These are phyloP conservation scores for Pseudogymnoascus sp. DNA, from an alignment of 2,329 filamentous ascomycete species.

Conservation along the genomic window DNA sequence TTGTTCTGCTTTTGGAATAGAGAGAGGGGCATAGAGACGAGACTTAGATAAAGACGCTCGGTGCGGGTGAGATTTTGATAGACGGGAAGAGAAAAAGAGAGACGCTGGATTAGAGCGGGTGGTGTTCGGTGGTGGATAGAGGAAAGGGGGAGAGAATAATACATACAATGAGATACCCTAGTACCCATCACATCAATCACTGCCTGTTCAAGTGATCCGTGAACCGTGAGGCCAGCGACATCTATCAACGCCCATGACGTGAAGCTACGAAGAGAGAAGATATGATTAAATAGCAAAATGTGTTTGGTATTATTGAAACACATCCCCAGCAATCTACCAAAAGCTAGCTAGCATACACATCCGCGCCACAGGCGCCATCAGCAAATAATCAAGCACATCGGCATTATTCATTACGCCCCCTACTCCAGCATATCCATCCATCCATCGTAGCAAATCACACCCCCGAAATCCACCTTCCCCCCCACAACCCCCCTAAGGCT, in stretches of 20 bases:
- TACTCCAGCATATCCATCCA: constrained; percentile 1
- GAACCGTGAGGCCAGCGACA: not conserved
- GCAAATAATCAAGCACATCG: not conserved
- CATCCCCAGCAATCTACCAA: not conserved
- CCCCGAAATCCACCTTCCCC: not conserved
- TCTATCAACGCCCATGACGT: not conserved
- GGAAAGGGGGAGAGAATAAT: not conserved
- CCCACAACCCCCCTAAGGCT: constrained; percentile 13
- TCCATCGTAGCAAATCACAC: not conserved
- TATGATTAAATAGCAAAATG: not conserved
- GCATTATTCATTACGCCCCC: not conserved
- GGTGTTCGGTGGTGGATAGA: not conserved
- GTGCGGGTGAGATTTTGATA: not conserved
- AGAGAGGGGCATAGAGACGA: not conserved
- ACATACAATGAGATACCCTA: constrained; percentile 7
- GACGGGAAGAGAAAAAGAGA: not conserved
- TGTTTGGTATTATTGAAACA: not conserved
- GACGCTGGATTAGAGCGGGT: not conserved
- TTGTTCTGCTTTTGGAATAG: not conserved
- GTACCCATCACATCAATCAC: not conserved
- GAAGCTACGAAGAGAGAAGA: not conserved
- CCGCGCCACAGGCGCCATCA: not conserved
- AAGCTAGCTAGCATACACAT: constrained; percentile 4
- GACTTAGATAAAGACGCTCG: not conserved
- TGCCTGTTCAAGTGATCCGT: not conserved